Base-by-base conservation (phyloP, 768 basidiomycete species). In the Fomitopsis serialis region DNA sequence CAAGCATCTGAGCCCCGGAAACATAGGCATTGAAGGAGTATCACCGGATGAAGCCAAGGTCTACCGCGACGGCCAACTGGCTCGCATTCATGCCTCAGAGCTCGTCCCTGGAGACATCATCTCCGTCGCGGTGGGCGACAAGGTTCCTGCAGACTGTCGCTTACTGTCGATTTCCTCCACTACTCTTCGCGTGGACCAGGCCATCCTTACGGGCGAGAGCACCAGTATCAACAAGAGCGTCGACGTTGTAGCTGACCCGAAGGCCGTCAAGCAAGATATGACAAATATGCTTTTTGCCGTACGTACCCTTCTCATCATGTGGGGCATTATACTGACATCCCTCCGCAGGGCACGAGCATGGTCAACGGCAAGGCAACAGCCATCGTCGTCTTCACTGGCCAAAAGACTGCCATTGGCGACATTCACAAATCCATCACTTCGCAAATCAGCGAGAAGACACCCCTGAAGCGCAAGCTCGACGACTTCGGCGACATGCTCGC, bases 401-500 rank as follows among this genome's bases (percentile, higher is more conserved):
- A 81, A 58, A 74, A 80, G 52, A 98, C 96, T 17, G 96, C 96
- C 45, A 93, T 99, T 60, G 96, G 96, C 25, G 87, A 96, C 64
- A 98, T 99, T 59, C 96, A 99, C 76, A 89, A 92, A 62, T 96
- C 93, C 43, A 99, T 99, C 68, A 82, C 90, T 6, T 80, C 87
- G 29, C 93, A 96, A 68, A 95, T 95, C 60, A 84, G 78, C 51
- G 95, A 98, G 62, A 98, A 98, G 78, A 99, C 96, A 0, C 96
- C 96, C 0, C 73, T 99, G 48, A 99, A 99, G 71, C 86, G 91
- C 57, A 98, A 98, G 70, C 79, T 99, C 44, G 96, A 99, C 68
- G 96, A 99, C 67, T 99, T 99, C 61, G 96, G 96, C 54, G 95
- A 99, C 65, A 86, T 87, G 80, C 80, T 99, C 48, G 96, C 96